These are phyloP conservation scores for Aspergillus brunneoviolaceus DNA, from an alignment of 2,329 filamentous ascomycete genomes.

Conservation along the genomic window DNA sequence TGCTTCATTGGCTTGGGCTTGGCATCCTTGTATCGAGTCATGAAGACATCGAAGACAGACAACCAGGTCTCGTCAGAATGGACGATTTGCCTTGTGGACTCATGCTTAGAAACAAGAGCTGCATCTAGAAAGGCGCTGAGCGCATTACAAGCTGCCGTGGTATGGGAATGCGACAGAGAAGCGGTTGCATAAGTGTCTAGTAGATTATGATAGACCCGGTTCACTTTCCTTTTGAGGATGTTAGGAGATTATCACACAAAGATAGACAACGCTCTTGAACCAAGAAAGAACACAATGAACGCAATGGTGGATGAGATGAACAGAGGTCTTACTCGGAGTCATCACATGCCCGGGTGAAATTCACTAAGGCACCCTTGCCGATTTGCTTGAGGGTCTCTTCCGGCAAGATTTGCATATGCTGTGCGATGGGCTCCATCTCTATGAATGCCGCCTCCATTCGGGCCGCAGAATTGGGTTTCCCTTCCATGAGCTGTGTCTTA, in stretches of 20 bases:
- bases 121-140: conserved; percentile 45
- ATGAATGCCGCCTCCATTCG: conserved; percentile 13
- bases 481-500: conserved; percentile 21
- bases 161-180: conserved; percentile 41
- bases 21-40: conserved; percentile 43
- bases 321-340: conserved; percentile 32
- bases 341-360: conserved; percentile 32
- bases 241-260: conserved; percentile 5
- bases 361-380: conserved; percentile 36
- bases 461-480: conserved; percentile 16
- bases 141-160: conserved; percentile 45
- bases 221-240: conserved; percentile 29
- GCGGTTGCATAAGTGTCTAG: conserved; percentile 42
- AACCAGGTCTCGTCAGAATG: conserved; percentile 40
- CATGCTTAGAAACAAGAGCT: conserved; percentile 31
- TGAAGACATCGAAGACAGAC: conserved; percentile 40
- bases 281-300: neutral
- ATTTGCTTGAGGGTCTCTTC: conserved; percentile 35
- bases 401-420: conserved; percentile 36
- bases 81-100: conserved; percentile 34
- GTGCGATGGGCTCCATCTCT: conserved; percentile 34
- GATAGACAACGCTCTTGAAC: neutral
- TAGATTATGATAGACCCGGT: conserved; percentile 40
- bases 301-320: neutral
- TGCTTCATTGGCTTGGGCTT: conserved; percentile 48